phyloP scores from a whole-genome alignment of 805 yeast genomes.

The Yamadazyma sp. region DNA sequence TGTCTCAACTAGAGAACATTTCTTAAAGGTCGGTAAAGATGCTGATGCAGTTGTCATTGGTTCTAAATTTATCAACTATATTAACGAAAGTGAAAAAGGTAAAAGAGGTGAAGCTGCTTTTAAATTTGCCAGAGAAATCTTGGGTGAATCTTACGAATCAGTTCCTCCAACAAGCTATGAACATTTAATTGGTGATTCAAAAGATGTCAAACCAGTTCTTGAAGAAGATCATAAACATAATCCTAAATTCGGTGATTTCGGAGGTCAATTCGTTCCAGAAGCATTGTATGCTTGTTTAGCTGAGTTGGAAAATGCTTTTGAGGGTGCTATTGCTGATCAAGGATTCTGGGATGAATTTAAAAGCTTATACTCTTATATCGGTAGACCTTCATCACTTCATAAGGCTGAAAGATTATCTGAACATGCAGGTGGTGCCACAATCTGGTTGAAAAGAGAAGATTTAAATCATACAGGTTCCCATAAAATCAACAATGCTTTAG shows the following conservation, averaged over 20 bases:
- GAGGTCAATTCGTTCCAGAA: constrained; percentile 99
- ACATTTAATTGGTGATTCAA: constrained; percentile 16
- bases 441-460: constrained; percentile 98
- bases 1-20: constrained; percentile 91
- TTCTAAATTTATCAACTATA: constrained; percentile 69
- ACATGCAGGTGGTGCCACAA: constrained; percentile 84
- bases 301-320: constrained; percentile 86
- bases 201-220: constrained; percentile 35
- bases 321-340: constrained; percentile 84
- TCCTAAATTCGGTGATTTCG: constrained; percentile 89
- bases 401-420: constrained; percentile 87
- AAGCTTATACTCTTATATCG: constrained; percentile 84
- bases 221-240: constrained; percentile 64
- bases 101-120: constrained; percentile 61
- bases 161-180: constrained; percentile 26
- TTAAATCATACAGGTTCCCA: constrained; percentile 87
- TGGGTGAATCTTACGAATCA: constrained; percentile 49
- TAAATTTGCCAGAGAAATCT: constrained; percentile 64
- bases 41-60: constrained; percentile 98
- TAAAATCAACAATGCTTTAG: constrained; percentile 80
- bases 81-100: constrained; percentile 63
- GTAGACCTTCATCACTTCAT: constrained; percentile 93
- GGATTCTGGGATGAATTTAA: constrained; percentile 90
- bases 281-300: constrained; percentile 86
- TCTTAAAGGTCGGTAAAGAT: constrained; percentile 66